Base-by-base conservation (phyloP, 164 flowering plant species). In the Cinnamomum micranthum region DNA sequence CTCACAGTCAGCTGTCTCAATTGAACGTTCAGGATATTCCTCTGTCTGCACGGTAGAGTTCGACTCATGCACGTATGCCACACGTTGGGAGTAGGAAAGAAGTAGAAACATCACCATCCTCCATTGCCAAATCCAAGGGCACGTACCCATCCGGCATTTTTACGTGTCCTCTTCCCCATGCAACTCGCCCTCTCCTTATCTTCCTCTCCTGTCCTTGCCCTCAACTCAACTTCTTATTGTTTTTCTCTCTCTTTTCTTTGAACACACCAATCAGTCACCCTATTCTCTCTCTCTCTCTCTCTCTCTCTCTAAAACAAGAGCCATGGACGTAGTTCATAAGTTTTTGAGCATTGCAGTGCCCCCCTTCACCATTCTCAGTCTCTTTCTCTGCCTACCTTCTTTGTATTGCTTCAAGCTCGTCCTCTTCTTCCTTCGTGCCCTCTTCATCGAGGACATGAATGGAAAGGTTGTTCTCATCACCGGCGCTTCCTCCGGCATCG, bases 401-500 rank as follows among this genome's bases (percentile, higher is more conserved):
- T 70, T 55, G 20, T 60, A 35, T 25, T 4, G 63, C 22, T 70
- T 58, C 60, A 75, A 70, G 73, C 28, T 50, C 24, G 4, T 75
- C 68, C 47, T 69, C 41, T 70, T 31, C 73, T 11, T 64, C 33
- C 28, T 75, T 27, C 23, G 31, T 73, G 7, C 62, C 47, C 7
- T 70, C 17, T 28, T 63, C 52, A 17, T 24, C 17, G 78, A 76
- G 22, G 52, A 64, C 62, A 71, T 76, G 50, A 19, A 15, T 10
- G 65, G 33, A 64, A 76, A 76, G 68, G 78, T 71, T 6, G 78
- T 71, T 22, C 70, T 76, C 74, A 33, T 76, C 20, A 71, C 78
- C 15, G 70, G 74, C 51, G 74, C 78, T 27, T 71, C 78, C n/a
- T 76, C 78, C 6, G 51, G 78, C 78, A 76, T 76, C n/a, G 78